A percentile compares a stretch with the other conserved stretches of the same genome.
phyloP scores from a whole-genome alignment of 78 protist genomes.

The Dictyostelium discoideum region DNA sequence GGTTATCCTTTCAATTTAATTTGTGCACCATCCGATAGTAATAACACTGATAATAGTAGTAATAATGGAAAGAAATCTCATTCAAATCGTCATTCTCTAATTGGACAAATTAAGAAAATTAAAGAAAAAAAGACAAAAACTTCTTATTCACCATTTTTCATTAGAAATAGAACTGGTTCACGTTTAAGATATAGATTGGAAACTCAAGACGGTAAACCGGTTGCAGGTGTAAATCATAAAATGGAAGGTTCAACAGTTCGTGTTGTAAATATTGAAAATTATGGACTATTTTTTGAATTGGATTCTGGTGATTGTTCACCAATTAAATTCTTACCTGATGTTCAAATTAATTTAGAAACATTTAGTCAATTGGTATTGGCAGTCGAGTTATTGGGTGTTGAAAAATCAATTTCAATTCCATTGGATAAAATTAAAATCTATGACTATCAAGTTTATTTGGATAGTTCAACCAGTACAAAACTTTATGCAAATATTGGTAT shows the following conservation, averaged over 20 bases:
- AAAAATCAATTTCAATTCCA: conserved; percentile 57
- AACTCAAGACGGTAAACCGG: conserved; percentile 71
- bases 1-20: conserved; percentile 72
- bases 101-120: conserved; percentile 32
- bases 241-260: neutral
- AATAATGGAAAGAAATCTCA: neutral
- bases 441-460: conserved; percentile 48
- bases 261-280: conserved; percentile 43
- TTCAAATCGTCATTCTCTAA: conserved; percentile 14
- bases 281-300: conserved; percentile 59
- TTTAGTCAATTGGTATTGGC: conserved; percentile 42
- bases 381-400: conserved; percentile 51
- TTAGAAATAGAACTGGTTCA: conserved; percentile 60
- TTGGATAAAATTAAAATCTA: conserved; percentile 64
- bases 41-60: neutral
- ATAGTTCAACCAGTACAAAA: conserved; percentile 24
- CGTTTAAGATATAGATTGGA: conserved; percentile 58
- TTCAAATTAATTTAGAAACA: conserved; percentile 44
- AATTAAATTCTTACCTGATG: conserved; percentile 57
- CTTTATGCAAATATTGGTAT: conserved; percentile 21
- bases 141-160: conserved; percentile 55
- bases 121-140: neutral
- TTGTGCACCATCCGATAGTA: neutral
- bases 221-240: conserved; percentile 3
- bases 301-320: conserved; percentile 51